Percentiles rank a stretch among this genome's conserved stretches.
Evolutionary conservation across 2,329 filamentous ascomycete species (phyloP).

Genomic region (Falciphora oryzae): DNA sequence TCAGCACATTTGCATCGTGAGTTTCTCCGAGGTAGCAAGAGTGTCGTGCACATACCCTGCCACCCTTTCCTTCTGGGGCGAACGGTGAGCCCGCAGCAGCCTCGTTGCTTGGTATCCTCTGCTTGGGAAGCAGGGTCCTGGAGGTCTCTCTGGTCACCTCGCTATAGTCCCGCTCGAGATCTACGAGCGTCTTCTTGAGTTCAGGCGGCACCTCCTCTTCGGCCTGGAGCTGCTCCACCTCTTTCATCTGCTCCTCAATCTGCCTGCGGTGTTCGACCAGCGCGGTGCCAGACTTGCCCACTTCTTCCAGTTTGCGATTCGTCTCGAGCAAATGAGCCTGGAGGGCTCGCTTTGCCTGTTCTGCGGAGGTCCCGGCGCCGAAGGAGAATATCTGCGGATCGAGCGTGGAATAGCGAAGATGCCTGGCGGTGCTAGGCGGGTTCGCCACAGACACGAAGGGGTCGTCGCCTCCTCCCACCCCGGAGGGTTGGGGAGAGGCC

Average conservation of each 20-base stretch:
- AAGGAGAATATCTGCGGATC: constrained; percentile 75
- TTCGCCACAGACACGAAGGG: constrained; percentile 49
- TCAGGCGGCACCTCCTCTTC: constrained; percentile 78
- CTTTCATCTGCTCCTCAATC: constrained; percentile 72
- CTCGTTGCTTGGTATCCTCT: constrained; percentile 69
- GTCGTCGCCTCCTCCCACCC: constrained; percentile 43
- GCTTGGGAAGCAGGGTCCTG: constrained; percentile 79
- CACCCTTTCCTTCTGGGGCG: constrained; percentile 44
- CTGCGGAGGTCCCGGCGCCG: constrained; percentile 70
- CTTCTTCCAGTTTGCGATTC: constrained; percentile 83
- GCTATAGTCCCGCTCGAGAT: constrained; percentile 92
- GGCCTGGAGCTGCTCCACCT: constrained; percentile 72
- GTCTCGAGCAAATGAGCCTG: constrained; percentile 91
- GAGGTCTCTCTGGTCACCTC: constrained; percentile 88
- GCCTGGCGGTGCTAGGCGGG: constrained; percentile 23
- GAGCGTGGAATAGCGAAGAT: constrained; percentile 75
- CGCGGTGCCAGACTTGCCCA: constrained; percentile 80
- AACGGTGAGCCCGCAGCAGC: constrained; percentile 45
- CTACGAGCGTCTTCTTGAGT: constrained; percentile 72
- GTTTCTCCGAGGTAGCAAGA: background rate
- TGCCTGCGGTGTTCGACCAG: constrained; percentile 83
- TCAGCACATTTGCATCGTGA: constrained; percentile 12
- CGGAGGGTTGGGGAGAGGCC: constrained; percentile 21
- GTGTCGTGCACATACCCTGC: constrained; percentile 40
- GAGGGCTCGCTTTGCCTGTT: constrained; percentile 80